Conservation (phyloP, 306 rosid species). For the Dryas octopetala region DNA sequence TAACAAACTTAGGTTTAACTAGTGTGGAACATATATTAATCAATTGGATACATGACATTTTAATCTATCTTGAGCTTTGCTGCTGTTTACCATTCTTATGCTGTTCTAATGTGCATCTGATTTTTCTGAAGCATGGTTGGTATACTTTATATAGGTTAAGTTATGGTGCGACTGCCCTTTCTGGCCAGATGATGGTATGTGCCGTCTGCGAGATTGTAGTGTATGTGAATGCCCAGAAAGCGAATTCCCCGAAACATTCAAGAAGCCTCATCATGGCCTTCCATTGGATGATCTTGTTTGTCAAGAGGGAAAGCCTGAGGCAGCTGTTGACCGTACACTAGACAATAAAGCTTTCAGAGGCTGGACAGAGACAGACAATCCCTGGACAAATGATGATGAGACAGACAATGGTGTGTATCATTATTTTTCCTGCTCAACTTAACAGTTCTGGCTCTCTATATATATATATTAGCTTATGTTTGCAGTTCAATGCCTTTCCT, state of each 20-base stretch:
- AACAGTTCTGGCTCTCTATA: neutral
- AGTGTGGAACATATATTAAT: neutral
- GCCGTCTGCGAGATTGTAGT: conserved; percentile 93
- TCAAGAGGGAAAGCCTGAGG: conserved; percentile 97
- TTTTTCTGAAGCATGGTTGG: conserved; percentile 23
- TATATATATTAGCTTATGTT: neutral
- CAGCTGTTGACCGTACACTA: conserved; percentile 90
- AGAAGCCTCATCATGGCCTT: conserved; percentile 59
- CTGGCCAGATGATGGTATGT: conserved; percentile 99
- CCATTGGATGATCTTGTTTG: conserved; percentile 67
- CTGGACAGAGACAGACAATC: conserved; percentile 86
- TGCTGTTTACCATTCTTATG: neutral
- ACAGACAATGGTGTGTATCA: conserved; percentile 71
- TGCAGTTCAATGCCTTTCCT: neutral
- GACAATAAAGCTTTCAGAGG: conserved; percentile 84
- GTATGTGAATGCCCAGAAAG: conserved; percentile 94
- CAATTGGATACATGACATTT: neutral
- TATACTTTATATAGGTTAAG: conserved; percentile 53
- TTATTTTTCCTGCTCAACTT: neutral
- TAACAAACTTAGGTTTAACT: neutral
- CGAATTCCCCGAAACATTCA: conserved; percentile 84
- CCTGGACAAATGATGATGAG: conserved; percentile 93
- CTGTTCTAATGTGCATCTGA: neutral
- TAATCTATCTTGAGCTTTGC: neutral
- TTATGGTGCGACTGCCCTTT: conserved; percentile 98